Evolutionary conservation across 2,329 filamentous ascomycete genomes (phyloP), one percentile per base, ranked within the genome.

Genomic region (Aspergillus japonicus): DNA sequence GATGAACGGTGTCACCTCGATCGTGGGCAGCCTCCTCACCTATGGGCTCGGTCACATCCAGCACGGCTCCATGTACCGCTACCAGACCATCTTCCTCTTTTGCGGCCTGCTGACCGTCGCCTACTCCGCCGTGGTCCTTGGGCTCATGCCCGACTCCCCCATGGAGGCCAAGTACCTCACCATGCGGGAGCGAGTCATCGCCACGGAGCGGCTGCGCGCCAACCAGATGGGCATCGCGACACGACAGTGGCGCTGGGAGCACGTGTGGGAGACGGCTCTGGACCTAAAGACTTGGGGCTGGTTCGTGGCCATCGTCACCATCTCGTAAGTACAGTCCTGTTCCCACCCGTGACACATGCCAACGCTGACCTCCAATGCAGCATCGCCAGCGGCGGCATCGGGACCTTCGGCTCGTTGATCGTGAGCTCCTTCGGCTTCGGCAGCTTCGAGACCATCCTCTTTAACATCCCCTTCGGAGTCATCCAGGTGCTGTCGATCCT

Each of bases 11-110:
- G 70, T 86, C 3, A 84, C 83, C 4, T 83, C 82, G 67, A 84
- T 86, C 8, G 80, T 83, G 26, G 83, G 84, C 1, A 83, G 82
- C 65, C 77, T 86, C 16, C 75, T 85, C 19, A 84, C 81, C 0
- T 87, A 86, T 61, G 85, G 84, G 0, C 75, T 88, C 0, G 85
- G 84, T 14, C 83, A 83, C 59, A 85, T 87, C 62, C 60, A 82
- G 1, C 83, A 82, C 5, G 54, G 70, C n/a, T 64, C 58, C 0
- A 69, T 83, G 10, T 70, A 76, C 57, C 66, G 63, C 23, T 66
- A 64, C 35, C 61, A 81, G 59, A 80, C 83, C 56, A 83, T 84
- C 16, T 85, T 85, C 64, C 68, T 85, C 23, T 82, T 83, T 64
- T 85, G 82, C 50, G 83, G 83, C 0, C 63, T 81, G 6, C 70